Evolutionary conservation across 129 eudicot genomes (phyloP).

Genomic region (Gnaphalium uliginosum): DNA sequence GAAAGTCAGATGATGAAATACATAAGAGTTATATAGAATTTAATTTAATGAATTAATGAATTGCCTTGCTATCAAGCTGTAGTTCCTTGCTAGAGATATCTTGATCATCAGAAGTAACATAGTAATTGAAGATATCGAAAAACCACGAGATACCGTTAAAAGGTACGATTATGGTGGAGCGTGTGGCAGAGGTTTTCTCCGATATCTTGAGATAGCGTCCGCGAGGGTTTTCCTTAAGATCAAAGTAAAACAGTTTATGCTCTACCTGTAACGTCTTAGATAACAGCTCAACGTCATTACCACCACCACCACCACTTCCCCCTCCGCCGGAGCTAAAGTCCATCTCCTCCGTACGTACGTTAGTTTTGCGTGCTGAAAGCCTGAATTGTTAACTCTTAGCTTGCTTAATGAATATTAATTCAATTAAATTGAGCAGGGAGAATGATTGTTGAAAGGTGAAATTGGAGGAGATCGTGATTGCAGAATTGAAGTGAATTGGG

Average conservation of each 20-base stretch:
- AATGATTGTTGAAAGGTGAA: constrained; percentile 8
- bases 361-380: constrained; percentile 8
- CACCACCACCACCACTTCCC: constrained; percentile 28
- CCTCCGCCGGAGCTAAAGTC: constrained; percentile 57
- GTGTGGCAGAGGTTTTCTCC: constrained; percentile 92
- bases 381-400: background rate
- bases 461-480: constrained; percentile 32
- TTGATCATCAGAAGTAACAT: constrained; percentile 74
- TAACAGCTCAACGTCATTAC: constrained; percentile 79
- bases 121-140: constrained; percentile 94
- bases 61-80: constrained; percentile 93
- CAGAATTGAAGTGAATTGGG: constrained; percentile 26
- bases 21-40: no score
- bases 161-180: constrained; percentile 96
- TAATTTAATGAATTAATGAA: background rate
- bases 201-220: constrained; percentile 95
- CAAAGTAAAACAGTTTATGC: constrained; percentile 97
- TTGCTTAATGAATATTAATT: background rate
- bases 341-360: constrained; percentile 40
- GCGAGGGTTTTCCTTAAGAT: constrained; percentile 96
- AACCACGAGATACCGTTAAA: constrained; percentile 91
- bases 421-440: constrained; percentile 16
- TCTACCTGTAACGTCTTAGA: constrained; percentile 97
- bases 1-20: background rate
- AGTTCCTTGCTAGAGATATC: constrained; percentile 89